A percentile compares a stretch with the other conserved stretches of the same genome.
Evolutionary conservation across 2,329 filamentous ascomycete species (phyloP).

Genomic region (Hypomyces perniciosus): DNA sequence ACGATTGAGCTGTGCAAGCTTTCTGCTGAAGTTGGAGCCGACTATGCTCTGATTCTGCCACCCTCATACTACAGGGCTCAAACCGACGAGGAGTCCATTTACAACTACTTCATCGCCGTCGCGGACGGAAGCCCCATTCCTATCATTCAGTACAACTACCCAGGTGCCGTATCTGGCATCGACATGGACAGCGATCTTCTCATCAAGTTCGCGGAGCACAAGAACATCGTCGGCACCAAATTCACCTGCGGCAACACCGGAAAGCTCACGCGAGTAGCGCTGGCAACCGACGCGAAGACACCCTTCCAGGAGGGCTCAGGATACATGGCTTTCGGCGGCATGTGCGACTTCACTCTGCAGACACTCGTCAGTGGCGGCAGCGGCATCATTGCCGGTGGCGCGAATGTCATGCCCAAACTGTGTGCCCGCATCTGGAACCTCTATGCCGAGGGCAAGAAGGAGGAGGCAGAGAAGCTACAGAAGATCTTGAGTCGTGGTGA

Average conservation of each 20-base stretch:
- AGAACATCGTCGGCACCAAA: constrained; percentile 82
- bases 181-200: constrained; percentile 87
- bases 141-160: constrained; percentile 88
- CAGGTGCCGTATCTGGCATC: constrained; percentile 77
- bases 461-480: constrained; percentile 70
- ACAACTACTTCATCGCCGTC: constrained; percentile 67
- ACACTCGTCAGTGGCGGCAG: constrained; percentile 72
- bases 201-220: constrained; percentile 70
- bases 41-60: constrained; percentile 73
- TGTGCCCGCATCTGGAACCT: constrained; percentile 75
- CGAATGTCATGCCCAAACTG: constrained; percentile 78
- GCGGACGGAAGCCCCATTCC: constrained; percentile 71
- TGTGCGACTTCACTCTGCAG: constrained; percentile 82
- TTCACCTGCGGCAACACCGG: constrained; percentile 90
- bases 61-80: constrained; percentile 78
- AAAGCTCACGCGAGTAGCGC: constrained; percentile 77
- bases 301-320: constrained; percentile 52
- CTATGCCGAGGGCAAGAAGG: constrained; percentile 64
- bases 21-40: constrained; percentile 62
- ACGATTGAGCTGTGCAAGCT: constrained; percentile 70
- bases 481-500: constrained; percentile 72
- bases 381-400: constrained; percentile 79
- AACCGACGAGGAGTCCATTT: constrained; percentile 67
- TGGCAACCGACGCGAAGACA: constrained; percentile 65
- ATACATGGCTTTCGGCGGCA: constrained; percentile 83